phyloP scores from a whole-genome alignment of 257 asterid species.

The Solanum microdontum region DNA sequence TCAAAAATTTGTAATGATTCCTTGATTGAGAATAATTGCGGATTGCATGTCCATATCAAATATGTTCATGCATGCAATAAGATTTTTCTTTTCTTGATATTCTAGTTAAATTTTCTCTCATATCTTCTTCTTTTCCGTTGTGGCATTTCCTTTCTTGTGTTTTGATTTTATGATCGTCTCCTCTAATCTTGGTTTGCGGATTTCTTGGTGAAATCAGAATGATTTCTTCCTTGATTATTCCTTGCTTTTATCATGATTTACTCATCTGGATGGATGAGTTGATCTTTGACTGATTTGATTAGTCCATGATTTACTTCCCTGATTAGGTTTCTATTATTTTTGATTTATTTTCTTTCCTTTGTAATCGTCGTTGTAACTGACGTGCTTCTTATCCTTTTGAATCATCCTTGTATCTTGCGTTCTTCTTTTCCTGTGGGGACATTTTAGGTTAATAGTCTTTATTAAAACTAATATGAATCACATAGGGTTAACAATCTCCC shows the following conservation, averaged over 20 bases:
- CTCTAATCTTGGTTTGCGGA: not conserved
- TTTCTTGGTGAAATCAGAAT: not conserved
- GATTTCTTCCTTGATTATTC: not conserved
- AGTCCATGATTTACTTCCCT: not conserved
- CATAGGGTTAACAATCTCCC: not conserved
- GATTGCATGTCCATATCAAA: not conserved
- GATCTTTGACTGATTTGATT: not conserved
- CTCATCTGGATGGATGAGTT: not conserved
- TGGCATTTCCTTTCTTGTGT: not conserved
- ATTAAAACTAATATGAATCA: not conserved
- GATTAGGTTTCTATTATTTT: not conserved
- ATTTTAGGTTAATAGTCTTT: not conserved
- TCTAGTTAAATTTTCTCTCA: not conserved
- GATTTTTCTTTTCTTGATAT: no score
- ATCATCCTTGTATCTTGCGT: not conserved
- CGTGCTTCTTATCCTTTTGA: not conserved
- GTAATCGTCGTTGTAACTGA: not conserved
- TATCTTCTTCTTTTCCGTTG: no score
- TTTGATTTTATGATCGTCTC: not conserved
- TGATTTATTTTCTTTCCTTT: no score
- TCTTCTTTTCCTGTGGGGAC: not conserved
- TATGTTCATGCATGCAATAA: not conserved
- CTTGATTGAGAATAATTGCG: not conserved
- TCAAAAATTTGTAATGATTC: not conserved
- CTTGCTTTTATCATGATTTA: no score